Evolutionary conservation across 176 grass and related monocot genomes (phyloP).

Genomic region (Oryza meridionalis): DNA sequence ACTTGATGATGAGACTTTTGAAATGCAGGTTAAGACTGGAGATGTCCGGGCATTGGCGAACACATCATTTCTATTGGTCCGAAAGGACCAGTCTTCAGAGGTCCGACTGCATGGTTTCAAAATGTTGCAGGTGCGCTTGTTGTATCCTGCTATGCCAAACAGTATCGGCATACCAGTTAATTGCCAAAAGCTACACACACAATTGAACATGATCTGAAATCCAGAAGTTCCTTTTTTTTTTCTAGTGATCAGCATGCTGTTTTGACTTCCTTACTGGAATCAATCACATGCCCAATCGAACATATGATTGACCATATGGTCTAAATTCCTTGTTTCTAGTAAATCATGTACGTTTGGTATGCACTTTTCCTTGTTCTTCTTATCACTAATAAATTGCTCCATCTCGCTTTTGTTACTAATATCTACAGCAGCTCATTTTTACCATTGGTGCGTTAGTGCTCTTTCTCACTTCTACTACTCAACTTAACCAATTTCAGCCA

Average conservation of each 20-base stretch:
- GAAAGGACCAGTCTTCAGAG: conserved; percentile 75
- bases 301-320: neutral
- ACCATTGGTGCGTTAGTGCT: neutral
- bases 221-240: neutral
- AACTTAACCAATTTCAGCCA: neutral
- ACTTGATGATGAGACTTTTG: neutral
- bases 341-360: neutral
- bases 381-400: neutral
- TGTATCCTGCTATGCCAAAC: conserved; percentile 3
- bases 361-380: conserved; percentile 12
- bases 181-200: conserved; percentile 6
- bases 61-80: conserved; percentile 86
- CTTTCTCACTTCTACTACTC: neutral
- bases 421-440: neutral
- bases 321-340: neutral
- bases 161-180: neutral
- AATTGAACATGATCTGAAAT: neutral
- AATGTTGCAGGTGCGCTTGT: conserved; percentile 87
- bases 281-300: neutral
- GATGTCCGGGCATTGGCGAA: conserved; percentile 73
- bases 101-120: conserved; percentile 95
- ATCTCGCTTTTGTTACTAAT: neutral
- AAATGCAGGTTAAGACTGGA: conserved; percentile 78
- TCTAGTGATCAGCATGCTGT: conserved; percentile 16
- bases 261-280: neutral